phyloP scores from a whole-genome alignment of 805 yeast genomes.

The Candida cerambycidarum region DNA sequence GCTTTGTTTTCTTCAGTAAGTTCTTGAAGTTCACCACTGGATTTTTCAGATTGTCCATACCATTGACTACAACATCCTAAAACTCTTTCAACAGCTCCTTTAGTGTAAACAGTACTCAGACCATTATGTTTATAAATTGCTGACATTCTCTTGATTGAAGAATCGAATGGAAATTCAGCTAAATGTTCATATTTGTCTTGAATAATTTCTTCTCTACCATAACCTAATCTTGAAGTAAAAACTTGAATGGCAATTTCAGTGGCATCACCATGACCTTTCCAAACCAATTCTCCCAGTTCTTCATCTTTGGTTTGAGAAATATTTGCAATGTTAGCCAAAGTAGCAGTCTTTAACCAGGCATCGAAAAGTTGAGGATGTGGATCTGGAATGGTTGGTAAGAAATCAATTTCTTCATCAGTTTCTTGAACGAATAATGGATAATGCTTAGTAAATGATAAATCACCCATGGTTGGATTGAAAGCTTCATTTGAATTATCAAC shows the following conservation, averaged over 20 bases:
- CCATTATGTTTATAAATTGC: conserved; percentile 46
- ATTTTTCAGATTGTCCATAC: conserved; percentile 37
- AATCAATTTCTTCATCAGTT: conserved; percentile 39
- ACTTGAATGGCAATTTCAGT: conserved; percentile 89
- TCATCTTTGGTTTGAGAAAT: conserved; percentile 30
- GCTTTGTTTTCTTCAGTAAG: conserved; percentile 42
- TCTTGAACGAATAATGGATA: conserved; percentile 31
- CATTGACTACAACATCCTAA: conserved; percentile 55
- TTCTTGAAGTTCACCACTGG: conserved; percentile 14
- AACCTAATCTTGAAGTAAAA: conserved; percentile 59
- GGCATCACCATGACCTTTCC: conserved; percentile 70
- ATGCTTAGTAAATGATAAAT: conserved; percentile 28
- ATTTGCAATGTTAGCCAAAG: conserved; percentile 43
- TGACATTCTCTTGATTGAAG: conserved; percentile 71
- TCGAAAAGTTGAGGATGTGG: conserved; percentile 21
- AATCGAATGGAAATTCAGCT: conserved; percentile 73
- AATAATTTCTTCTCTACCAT: conserved; percentile 45
- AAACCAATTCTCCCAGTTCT: conserved; percentile 27
- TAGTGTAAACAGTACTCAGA: conserved; percentile 44
- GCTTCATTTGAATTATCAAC: conserved; percentile 35
- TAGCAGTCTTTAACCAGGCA: conserved; percentile 33
- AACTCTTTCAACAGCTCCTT: conserved; percentile 78
- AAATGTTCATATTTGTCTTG: conserved; percentile 40
- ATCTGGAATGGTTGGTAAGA: conserved; percentile 26
- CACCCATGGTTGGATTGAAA: conserved; percentile 42